Evolutionary conservation across 306 rosid species (phyloP), one percentile per base, ranked within the genome.

Genomic region (Hippophae gyantsensis): DNA sequence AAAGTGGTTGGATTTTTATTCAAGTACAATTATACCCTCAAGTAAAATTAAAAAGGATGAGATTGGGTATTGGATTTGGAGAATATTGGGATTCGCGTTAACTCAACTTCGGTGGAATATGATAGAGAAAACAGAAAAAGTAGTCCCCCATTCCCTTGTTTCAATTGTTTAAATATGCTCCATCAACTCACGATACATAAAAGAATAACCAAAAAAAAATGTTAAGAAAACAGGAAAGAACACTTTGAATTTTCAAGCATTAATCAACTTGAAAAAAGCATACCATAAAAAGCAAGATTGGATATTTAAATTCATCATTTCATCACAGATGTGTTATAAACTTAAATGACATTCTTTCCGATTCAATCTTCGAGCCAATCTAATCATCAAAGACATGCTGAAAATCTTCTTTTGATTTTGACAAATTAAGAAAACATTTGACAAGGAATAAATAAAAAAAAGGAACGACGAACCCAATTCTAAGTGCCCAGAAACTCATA

Each of bases 291-390:
- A 47, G 5, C 3, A 32, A 32, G 38, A 32, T 32, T 2, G 5
- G 38, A 32, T 32, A 32, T 32, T 32, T 32, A 32, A 32, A 32
- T 32, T 32, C 38, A 32, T 32, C 38, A 32, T 32, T 32, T 32
- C 38, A 2, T 32, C 3, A 32, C 5, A 4, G 38, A 32, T 32
- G 38, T 32, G 38, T 18, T 18, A 18, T 18, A 18, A 18, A 18
- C 23, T 18, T 18, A 18, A 18, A 18, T 18, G 23, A 18, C 23
- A 18, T 18, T 18, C 23, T 18, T 18, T 18, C 23, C 1, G 23
- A 18, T 18, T 18, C 23, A 18, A 18, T 18, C 48, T 73, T 68
- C 58, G 66, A 61, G 12, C 73, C 63, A 61, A 72, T 55, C 60
- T 59, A 67, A 56, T 58, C 1, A 49, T 11, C 23, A 67, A 64